Conservation (phyloP, 768 basidiomycete genomes). For the Calvatia gigantea region DNA sequence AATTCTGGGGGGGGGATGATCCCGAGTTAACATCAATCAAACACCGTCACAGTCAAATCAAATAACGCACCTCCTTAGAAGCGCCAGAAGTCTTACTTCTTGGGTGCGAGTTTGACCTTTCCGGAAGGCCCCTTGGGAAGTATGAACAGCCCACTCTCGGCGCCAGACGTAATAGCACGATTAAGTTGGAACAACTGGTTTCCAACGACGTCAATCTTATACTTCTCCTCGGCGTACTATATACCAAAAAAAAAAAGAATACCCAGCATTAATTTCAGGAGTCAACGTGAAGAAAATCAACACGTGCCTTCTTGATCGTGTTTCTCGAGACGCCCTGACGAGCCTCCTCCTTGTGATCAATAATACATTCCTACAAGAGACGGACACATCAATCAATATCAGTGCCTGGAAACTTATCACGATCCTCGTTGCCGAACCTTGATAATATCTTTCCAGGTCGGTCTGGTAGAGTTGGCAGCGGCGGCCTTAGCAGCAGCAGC, state of each 20-base stretch:
- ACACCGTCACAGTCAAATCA: slow-evolving; percentile 1
- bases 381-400: slow-evolving; percentile 2
- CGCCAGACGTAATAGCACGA: slow-evolving; percentile 68
- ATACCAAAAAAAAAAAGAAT: slow-evolving; percentile 2
- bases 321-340: slow-evolving; percentile 73
- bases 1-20: slow-evolving; percentile 35
- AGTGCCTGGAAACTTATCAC: not conserved
- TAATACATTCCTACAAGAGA: slow-evolving; percentile 64
- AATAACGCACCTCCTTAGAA: slow-evolving; percentile 55
- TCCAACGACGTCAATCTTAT: slow-evolving; percentile 67
- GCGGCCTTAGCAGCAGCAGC: slow-evolving; percentile 23
- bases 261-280: slow-evolving; percentile 16
- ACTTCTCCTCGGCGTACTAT: slow-evolving; percentile 81
- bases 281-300: not conserved
- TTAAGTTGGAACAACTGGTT: slow-evolving; percentile 69
- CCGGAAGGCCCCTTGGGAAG: slow-evolving; percentile 48
- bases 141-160: slow-evolving; percentile 41
- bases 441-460: slow-evolving; percentile 56
- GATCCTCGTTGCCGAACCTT: slow-evolving; percentile 28
- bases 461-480: slow-evolving; percentile 27
- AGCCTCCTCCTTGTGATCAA: slow-evolving; percentile 56
- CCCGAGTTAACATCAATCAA: slow-evolving; percentile 5
- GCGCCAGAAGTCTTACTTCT: slow-evolving; percentile 40
- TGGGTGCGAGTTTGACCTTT: slow-evolving; percentile 63
- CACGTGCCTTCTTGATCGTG: slow-evolving; percentile 76